Evolutionary conservation across 1,284 basidiomycete species (phyloP).

Genomic region (Pisolithus thermaeus): DNA sequence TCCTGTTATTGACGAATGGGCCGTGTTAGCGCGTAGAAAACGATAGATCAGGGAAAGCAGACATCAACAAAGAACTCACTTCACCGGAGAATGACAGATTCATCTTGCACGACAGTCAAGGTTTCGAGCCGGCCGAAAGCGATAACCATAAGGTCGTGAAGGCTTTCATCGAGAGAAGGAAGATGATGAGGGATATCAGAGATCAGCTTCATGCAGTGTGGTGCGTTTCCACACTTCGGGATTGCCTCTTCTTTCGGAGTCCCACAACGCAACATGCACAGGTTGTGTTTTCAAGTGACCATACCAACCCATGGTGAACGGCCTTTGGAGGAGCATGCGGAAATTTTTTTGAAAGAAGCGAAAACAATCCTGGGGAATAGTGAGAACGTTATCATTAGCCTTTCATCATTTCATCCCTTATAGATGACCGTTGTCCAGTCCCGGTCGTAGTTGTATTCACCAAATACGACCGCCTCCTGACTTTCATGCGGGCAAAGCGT

Average conservation of each 20-base stretch:
- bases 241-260: too few relatives aligned
- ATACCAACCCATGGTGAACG: neutral
- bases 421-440: neutral
- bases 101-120: slow-evolving; percentile 26
- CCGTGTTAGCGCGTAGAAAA: neutral
- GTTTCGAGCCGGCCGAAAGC: slow-evolving; percentile 22
- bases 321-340: neutral
- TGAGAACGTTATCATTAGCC: neutral
- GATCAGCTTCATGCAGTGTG: slow-evolving; percentile 3
- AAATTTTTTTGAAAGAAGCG: neutral
- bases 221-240: neutral
- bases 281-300: slow-evolving; percentile 4
- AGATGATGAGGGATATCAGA: neutral
- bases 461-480: neutral
- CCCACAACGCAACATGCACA: neutral
- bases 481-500: neutral
- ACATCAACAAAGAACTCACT: slow-evolving; percentile 19
- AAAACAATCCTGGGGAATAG: neutral
- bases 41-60: slow-evolving; percentile 10
- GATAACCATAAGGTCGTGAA: slow-evolving; percentile 15
- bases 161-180: slow-evolving; percentile 12
- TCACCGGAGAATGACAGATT: slow-evolving; percentile 19
- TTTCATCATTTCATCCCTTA: neutral
- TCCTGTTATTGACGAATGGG: neutral
- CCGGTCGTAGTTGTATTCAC: slow-evolving; percentile 2